Conservation (phyloP, 306 rosid genomes). For the Alnus glutinosa region DNA sequence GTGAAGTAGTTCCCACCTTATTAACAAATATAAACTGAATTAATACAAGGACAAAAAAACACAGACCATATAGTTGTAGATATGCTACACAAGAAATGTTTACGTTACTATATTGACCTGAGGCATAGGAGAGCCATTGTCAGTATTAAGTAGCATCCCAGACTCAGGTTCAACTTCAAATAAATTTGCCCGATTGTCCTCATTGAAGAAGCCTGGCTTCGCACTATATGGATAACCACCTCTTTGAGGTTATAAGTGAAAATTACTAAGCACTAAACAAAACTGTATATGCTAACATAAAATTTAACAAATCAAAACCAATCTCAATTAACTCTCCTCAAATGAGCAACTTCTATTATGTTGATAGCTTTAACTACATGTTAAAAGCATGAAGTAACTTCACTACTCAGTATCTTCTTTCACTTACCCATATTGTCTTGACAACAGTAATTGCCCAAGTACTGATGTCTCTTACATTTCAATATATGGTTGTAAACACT, state of each 20-base stretch:
- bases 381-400: background rate
- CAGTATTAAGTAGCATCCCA: conserved; percentile 92
- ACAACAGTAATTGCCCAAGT: background rate
- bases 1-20: conserved; percentile 77
- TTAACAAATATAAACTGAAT: background rate
- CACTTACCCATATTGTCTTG: background rate
- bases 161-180: conserved; percentile 90
- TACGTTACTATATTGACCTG: conserved; percentile 51
- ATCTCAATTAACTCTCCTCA: background rate
- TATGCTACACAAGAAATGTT: conserved; percentile 1
- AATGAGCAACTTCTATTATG: background rate
- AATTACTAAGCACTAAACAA: conserved; percentile 2
- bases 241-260: conserved; percentile 32
- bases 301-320: background rate
- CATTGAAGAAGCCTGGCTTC: conserved; percentile 93
- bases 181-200: conserved; percentile 82
- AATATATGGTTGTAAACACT: background rate
- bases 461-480: background rate
- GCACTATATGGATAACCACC: conserved; percentile 58
- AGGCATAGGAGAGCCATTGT: conserved; percentile 92
- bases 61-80: background rate
- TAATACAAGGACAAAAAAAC: conserved; percentile 11
- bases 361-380: background rate
- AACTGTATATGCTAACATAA: background rate
- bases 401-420: no score